Percentiles rank a stretch among this genome's conserved stretches.
Conservation (phyloP, 2,329 filamentous ascomycete genomes). For the Microcyclospora pomicola region DNA sequence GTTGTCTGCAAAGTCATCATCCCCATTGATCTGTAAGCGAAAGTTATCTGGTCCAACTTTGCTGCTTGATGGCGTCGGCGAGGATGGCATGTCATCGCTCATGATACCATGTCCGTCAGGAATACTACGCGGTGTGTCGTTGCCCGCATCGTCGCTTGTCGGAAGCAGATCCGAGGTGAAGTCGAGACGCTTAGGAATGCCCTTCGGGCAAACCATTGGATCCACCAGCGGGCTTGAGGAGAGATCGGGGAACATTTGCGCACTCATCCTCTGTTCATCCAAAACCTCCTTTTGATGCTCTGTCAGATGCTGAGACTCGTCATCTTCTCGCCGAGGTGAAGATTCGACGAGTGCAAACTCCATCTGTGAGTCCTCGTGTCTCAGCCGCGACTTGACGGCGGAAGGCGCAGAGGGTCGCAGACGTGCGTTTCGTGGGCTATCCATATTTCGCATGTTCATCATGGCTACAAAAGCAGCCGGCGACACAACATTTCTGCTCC, state of each 20-base stretch:
- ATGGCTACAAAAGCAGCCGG: background rate
- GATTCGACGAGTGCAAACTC: slow-evolving; percentile 58
- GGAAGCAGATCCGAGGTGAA: slow-evolving; percentile 9
- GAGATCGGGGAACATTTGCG: slow-evolving; percentile 54
- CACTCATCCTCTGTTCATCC: slow-evolving; percentile 52
- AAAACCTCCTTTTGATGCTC: slow-evolving; percentile 67
- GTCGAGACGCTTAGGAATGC: slow-evolving; percentile 14
- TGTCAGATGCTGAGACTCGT: slow-evolving; percentile 62
- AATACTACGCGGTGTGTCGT: slow-evolving; percentile 28
- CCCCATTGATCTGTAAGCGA: slow-evolving; percentile 1
- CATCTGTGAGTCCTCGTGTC: slow-evolving; percentile 73
- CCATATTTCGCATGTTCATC: background rate
- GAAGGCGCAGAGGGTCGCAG: background rate
- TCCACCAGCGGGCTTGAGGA: slow-evolving; percentile 37
- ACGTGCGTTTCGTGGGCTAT: background rate
- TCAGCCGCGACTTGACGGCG: slow-evolving; percentile 38
- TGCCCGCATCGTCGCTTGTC: slow-evolving; percentile 9
- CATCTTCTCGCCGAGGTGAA: slow-evolving; percentile 28
- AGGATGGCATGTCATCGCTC: slow-evolving; percentile 37
- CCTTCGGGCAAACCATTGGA: slow-evolving; percentile 13
- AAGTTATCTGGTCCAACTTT: slow-evolving; percentile 12
- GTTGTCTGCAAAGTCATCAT: background rate
- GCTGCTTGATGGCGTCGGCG: slow-evolving; percentile 32
- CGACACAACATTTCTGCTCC: too few species aligned
- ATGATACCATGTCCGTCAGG: slow-evolving; percentile 23